A percentile compares a stretch with the other conserved stretches of the same genome.
Evolutionary conservation across 2,329 filamentous ascomycete species (phyloP).

Genomic region (Tolypocladium ovalisporum): DNA sequence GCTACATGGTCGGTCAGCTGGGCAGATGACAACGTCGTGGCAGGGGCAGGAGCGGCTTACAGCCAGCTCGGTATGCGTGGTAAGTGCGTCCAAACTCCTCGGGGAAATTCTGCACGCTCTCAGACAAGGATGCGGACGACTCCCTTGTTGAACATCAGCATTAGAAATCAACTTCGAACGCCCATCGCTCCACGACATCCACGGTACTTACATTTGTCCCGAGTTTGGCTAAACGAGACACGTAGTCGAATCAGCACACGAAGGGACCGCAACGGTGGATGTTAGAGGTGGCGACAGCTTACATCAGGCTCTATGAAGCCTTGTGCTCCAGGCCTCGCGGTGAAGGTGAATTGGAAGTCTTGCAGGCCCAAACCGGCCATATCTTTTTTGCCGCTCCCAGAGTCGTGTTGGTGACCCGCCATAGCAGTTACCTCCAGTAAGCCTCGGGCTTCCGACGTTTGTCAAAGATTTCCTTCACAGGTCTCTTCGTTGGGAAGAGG

Average conservation of each 20-base stretch:
- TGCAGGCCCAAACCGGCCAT: background rate
- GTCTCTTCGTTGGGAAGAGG: background rate
- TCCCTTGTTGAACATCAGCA: conserved; percentile 5
- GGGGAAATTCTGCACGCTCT: conserved; percentile 30
- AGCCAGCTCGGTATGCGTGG: conserved; percentile 35
- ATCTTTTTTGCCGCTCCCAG: background rate
- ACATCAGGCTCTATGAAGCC: conserved; percentile 23
- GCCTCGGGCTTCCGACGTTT: background rate
- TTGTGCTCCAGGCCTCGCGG: conserved; percentile 13
- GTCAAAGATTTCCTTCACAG: background rate
- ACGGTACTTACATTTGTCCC: conserved; percentile 12
- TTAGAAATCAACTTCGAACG: background rate
- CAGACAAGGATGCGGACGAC: conserved; percentile 25
- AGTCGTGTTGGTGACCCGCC: background rate
- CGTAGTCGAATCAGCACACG: conserved; percentile 7
- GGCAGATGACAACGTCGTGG: no score
- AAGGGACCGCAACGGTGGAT: background rate
- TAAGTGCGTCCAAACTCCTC: conserved; percentile 34
- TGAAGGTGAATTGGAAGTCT: conserved; percentile 23
- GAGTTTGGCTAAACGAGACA: conserved; percentile 9
- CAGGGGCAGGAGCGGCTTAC: conserved; percentile 19
- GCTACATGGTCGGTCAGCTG: conserved; percentile 15
- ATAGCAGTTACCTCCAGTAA: background rate
- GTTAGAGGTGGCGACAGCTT: conserved; percentile 5
- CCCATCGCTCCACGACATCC: background rate